Evolutionary conservation across 129 eudicot genomes (phyloP).

Genomic region (Erigeron canadensis): DNA sequence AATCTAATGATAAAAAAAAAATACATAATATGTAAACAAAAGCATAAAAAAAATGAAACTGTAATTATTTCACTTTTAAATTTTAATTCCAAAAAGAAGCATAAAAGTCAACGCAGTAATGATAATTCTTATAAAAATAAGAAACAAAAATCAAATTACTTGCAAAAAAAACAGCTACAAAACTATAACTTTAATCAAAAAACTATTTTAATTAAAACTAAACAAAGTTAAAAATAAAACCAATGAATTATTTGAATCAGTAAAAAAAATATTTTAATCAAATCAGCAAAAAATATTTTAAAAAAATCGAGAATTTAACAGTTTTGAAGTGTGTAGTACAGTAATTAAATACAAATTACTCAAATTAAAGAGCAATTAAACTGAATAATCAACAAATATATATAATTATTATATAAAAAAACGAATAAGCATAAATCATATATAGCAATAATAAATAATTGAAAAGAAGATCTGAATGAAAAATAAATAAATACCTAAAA

Average conservation of each 20-base stretch:
- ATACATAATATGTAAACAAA: background rate
- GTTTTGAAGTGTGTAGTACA: constrained; percentile 12
- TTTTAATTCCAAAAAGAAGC: constrained; percentile 23
- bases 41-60: constrained; percentile 5
- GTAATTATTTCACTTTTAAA: background rate
- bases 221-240: background rate
- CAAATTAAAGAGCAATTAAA: constrained; percentile 6
- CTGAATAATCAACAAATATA: background rate
- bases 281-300: constrained; percentile 18
- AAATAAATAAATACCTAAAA: constrained; percentile 10
- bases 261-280: background rate
- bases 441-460: constrained; percentile 6
- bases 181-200: constrained; percentile 15
- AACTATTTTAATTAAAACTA: background rate
- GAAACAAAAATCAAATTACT: constrained; percentile 4
- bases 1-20: background rate
- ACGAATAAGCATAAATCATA: background rate
- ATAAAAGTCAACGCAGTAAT: constrained; percentile 29
- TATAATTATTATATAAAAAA: background rate
- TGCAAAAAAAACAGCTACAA: background rate
- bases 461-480: constrained; percentile 28
- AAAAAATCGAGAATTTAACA: background rate
- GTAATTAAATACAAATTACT: constrained; percentile 3
- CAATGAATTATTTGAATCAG: background rate
- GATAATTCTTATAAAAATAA: constrained; percentile 5